Percentiles rank a stretch among this genome's conserved stretches.
Evolutionary conservation across 73 alveolate species (phyloP).

Genomic region (Paramecium octaurelia): DNA sequence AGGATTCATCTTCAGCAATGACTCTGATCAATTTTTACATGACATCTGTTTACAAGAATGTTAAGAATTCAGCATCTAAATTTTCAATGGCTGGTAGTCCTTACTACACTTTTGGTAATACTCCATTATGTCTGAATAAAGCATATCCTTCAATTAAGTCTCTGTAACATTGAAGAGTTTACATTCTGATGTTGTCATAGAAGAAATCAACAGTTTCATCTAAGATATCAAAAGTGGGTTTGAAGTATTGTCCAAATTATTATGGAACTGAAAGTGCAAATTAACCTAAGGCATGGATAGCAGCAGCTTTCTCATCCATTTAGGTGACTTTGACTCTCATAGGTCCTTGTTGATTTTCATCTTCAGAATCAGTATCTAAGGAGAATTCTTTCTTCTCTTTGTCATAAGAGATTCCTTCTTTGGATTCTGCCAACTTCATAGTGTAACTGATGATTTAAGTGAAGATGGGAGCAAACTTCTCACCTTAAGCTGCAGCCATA

Average conservation of each 20-base stretch:
- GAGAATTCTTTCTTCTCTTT: constrained; percentile 52
- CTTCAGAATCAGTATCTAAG: constrained; percentile 57
- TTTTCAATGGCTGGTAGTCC: constrained; percentile 51
- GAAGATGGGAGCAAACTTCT: constrained; percentile 44
- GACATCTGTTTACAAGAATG: constrained; percentile 22
- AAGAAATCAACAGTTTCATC: constrained; percentile 43
- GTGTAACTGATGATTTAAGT: constrained; percentile 49
- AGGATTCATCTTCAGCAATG: constrained; percentile 51
- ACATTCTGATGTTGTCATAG: constrained; percentile 49
- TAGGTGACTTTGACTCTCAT: constrained; percentile 39
- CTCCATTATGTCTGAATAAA: background rate
- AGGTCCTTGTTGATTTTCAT: constrained; percentile 44
- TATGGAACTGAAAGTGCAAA: constrained; percentile 52
- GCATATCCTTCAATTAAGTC: constrained; percentile 55
- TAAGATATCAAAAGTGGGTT: constrained; percentile 15
- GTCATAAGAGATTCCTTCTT: constrained; percentile 50
- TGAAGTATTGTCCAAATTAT: constrained; percentile 16
- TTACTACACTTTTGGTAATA: background rate
- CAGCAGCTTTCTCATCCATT: constrained; percentile 62
- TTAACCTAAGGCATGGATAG: constrained; percentile 60
- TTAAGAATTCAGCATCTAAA: constrained; percentile 41
- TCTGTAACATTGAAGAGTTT: constrained; percentile 47
- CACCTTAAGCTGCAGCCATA: constrained; percentile 61
- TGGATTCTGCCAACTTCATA: constrained; percentile 47
- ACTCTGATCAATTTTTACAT: constrained; percentile 46